phyloP scores from a whole-genome alignment of 129 eudicot genomes.

The Glebionis coronaria region DNA sequence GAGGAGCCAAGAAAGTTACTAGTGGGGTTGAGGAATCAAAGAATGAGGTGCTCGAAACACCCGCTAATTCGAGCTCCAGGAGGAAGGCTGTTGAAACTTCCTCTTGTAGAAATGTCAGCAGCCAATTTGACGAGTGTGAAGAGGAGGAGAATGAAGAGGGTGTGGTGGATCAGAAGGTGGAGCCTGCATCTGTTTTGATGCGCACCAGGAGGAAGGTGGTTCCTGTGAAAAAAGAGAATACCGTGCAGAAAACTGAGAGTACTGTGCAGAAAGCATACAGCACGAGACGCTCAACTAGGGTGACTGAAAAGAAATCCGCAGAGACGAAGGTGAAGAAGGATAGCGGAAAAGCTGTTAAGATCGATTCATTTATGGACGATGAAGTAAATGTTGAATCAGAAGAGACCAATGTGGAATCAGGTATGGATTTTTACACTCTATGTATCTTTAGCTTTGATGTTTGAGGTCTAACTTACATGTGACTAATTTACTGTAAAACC shows the following conservation, averaged over 20 bases:
- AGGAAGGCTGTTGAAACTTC: constrained; percentile 35
- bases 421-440: not conserved
- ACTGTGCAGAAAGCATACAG: constrained; percentile 35
- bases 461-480: not conserved
- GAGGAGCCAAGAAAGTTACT: constrained; percentile 22
- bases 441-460: not conserved
- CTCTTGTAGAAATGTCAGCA: constrained; percentile 23
- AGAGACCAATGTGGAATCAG: constrained; percentile 1
- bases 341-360: constrained; percentile 19
- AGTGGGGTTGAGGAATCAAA: constrained; percentile 34
- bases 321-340: constrained; percentile 15
- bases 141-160: constrained; percentile 12
- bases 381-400: constrained; percentile 4
- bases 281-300: constrained; percentile 58
- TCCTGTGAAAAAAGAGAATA: no score
- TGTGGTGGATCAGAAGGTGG: not conserved
- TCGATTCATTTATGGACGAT: constrained; percentile 21
- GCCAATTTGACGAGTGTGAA: constrained; percentile 33
- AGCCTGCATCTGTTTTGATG: no score
- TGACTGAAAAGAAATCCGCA: constrained; percentile 32
- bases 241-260: constrained; percentile 9
- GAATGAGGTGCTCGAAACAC: constrained; percentile 22
- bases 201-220: no score
- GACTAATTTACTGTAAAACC: not conserved
- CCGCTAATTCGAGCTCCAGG: constrained; percentile 28